These are phyloP conservation scores for Kwoniella sp. DNA, from an alignment of 768 basidiomycete species.

Conservation along the genomic window DNA sequence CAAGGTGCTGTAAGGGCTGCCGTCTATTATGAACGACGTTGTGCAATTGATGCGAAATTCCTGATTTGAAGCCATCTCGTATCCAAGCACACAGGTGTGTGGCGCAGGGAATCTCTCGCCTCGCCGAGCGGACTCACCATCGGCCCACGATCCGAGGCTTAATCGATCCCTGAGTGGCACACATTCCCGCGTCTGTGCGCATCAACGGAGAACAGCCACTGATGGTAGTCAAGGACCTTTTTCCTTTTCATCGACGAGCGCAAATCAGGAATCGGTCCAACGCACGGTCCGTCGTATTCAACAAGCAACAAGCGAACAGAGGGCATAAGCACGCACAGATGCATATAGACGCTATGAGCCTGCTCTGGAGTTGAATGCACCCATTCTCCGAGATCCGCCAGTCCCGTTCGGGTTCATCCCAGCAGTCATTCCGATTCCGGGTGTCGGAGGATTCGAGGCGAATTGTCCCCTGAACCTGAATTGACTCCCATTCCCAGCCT, in stretches of 20 bases:
- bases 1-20: too few relatives aligned
- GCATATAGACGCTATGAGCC: background rate
- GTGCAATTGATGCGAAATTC: too few relatives aligned
- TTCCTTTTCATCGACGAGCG: background rate
- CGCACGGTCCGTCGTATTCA: background rate
- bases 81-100: too few relatives aligned
- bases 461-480: constrained; percentile 52
- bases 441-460: constrained; percentile 42
- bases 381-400: constrained; percentile 4
- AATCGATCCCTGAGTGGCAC: background rate
- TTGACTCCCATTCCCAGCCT: constrained; percentile 9
- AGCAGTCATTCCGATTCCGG: constrained; percentile 18
- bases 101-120: too few relatives aligned
- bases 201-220: background rate
- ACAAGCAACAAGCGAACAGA: background rate
- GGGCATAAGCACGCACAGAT: background rate
- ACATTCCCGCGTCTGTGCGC: background rate
- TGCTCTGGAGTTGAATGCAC: constrained; percentile 12
- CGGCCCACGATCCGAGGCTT: too few relatives aligned
- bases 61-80: too few relatives aligned
- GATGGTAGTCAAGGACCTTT: background rate
- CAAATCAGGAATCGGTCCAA: background rate
- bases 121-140: too few relatives aligned
- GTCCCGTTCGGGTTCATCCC: background rate
- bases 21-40: too few relatives aligned